Percentiles rank a stretch among this genome's conserved stretches.
These are phyloP conservation scores for Podospora anserina DNA, from an alignment of 495 filamentous ascomycete genomes.

Conservation along the genomic window DNA sequence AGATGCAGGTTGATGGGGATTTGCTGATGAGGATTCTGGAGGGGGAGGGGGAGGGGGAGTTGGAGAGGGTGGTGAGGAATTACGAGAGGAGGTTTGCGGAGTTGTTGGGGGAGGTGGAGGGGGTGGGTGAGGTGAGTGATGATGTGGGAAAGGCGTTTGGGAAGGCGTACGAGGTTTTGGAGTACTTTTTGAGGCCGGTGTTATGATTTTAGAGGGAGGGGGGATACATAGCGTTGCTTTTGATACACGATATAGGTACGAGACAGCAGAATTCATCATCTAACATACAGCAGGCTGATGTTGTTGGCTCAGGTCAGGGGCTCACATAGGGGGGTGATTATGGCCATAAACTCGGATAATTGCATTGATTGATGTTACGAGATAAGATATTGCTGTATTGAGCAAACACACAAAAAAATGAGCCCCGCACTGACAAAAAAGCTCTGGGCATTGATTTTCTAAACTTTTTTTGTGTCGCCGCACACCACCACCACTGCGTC, in stretches of 20 bases:
- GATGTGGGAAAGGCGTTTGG: constrained; percentile 28
- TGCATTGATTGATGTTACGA: background rate
- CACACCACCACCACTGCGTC: background rate
- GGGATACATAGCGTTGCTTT: too few species aligned
- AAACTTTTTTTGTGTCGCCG: too few species aligned
- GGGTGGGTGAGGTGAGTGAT: constrained; percentile 11
- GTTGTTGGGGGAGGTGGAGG: constrained; percentile 39
- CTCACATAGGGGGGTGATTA: background rate
- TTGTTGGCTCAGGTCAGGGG: background rate
- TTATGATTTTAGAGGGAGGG: constrained; percentile 23
- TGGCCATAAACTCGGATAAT: background rate
- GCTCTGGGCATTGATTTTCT: background rate
- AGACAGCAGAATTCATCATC: background rate
- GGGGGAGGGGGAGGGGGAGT: constrained; percentile 35
- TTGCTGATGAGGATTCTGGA: constrained; percentile 55
- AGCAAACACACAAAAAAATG: background rate
- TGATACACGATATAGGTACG: too few species aligned
- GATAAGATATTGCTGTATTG: background rate
- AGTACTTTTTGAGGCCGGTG: constrained; percentile 45
- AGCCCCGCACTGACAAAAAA: background rate
- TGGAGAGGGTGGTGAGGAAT: constrained; percentile 43
- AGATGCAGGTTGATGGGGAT: constrained; percentile 68
- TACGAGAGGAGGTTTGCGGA: constrained; percentile 29
- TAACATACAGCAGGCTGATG: background rate
- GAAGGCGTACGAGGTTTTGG: constrained; percentile 45